Conservation (phyloP, 176 grass and related monocot species). For the Carex myosuroides region DNA sequence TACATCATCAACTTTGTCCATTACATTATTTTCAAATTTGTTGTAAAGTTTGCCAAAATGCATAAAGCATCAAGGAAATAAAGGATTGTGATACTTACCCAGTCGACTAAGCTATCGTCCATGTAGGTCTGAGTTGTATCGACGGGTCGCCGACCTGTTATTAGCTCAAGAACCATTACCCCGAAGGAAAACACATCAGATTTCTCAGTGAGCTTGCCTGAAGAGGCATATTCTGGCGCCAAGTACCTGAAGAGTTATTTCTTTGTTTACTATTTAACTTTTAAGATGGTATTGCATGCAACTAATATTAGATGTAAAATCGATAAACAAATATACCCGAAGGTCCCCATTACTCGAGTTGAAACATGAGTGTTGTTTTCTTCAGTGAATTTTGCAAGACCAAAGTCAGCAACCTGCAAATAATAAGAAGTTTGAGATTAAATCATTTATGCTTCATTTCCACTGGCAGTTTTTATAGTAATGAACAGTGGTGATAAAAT, state of each 20-base stretch:
- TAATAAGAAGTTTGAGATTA: background rate
- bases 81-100: slow-evolving; percentile 42
- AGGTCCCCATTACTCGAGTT: slow-evolving; percentile 90
- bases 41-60: background rate
- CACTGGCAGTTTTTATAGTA: background rate
- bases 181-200: slow-evolving; percentile 97
- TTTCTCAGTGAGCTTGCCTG: slow-evolving; percentile 89
- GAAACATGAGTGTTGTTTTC: slow-evolving; percentile 91
- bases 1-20: background rate
- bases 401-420: slow-evolving; percentile 95
- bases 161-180: slow-evolving; percentile 94
- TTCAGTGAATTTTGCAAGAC: slow-evolving; percentile 77
- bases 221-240: slow-evolving; percentile 95
- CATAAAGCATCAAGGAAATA: slow-evolving; percentile 23
- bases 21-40: background rate
- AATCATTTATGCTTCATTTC: background rate
- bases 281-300: background rate
- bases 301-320: slow-evolving; percentile 6
- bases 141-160: slow-evolving; percentile 81
- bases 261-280: background rate
- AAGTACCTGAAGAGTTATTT: slow-evolving; percentile 59
- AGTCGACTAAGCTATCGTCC: slow-evolving; percentile 93
- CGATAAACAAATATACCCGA: slow-evolving; percentile 50
- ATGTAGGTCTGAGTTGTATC: slow-evolving; percentile 55
- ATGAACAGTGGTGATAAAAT: background rate